These are phyloP conservation scores for Erysimum cheiri DNA, from an alignment of 441 rosid genomes.

Conservation along the genomic window DNA sequence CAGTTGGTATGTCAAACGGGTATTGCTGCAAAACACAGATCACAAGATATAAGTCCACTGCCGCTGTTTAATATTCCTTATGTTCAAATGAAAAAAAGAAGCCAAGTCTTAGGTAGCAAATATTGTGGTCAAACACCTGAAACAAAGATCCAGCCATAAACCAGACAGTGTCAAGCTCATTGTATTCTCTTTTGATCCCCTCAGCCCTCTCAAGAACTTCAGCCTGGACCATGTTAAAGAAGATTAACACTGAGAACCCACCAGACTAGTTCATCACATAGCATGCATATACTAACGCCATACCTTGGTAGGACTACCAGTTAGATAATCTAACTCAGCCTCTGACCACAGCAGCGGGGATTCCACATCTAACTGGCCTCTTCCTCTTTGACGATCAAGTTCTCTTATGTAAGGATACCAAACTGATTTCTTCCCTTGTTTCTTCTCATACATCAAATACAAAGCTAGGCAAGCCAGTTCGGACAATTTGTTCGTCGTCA, in stretches of 20 bases:
- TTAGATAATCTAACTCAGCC: slow-evolving; percentile 80
- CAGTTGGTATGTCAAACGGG: slow-evolving; percentile 96
- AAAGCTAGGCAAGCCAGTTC: slow-evolving; percentile 95
- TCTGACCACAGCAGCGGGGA: slow-evolving; percentile 95
- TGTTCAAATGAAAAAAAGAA: not conserved
- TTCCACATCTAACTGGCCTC: slow-evolving; percentile 92
- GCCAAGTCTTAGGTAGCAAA: not conserved
- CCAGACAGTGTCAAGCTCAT: slow-evolving; percentile 97
- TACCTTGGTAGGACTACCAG: slow-evolving; percentile 96
- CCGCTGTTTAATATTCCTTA: slow-evolving; percentile 4
- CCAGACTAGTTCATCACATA: slow-evolving; percentile 20
- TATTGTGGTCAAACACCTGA: slow-evolving; percentile 73
- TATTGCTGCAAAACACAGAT: slow-evolving; percentile 77
- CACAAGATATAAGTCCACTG: slow-evolving; percentile 25
- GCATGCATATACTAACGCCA: slow-evolving; percentile 19
- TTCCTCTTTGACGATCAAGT: slow-evolving; percentile 97
- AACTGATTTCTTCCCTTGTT: slow-evolving; percentile 90
- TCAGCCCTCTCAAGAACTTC: slow-evolving; percentile 86
- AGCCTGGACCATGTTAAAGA: slow-evolving; percentile 55
- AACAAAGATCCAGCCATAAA: slow-evolving; percentile 98
- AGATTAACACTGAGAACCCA: slow-evolving; percentile 35
- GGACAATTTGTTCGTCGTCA: slow-evolving; percentile 87
- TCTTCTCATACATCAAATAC: slow-evolving; percentile 97
- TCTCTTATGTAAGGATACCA: slow-evolving; percentile 97
- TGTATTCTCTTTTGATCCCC: slow-evolving; percentile 84